Base-by-base conservation (phyloP, 345 rosid genomes). In the Theobroma cacao region DNA sequence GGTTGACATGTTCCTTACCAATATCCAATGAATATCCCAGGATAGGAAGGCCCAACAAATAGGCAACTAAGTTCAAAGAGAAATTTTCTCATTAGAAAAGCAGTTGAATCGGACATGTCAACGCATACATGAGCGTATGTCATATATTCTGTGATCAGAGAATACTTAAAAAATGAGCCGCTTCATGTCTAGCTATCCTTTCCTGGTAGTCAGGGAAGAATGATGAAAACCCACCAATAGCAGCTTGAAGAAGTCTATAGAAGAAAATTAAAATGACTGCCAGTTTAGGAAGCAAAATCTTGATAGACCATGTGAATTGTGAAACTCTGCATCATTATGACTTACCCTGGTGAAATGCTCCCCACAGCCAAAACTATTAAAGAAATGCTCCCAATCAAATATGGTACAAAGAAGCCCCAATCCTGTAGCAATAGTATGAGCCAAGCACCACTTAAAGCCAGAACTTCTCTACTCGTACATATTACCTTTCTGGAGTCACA, bases 321-420 rank as follows among this genome's bases (percentile, higher is more conserved):
- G 1, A 55, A 55, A 8, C 26, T 13, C 20, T 65, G 30, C 18
- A 18, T 53, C 43, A 34, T 76, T 2, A n/a, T 34, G 72, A 71
- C 88, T 81, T 87, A 95, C 98, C 99, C 98, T 0, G 97, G 97
- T 10, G 99, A 85, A 85, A 82, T 86, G 85, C 99, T 95, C 22
- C 99, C 99, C 14, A 91, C 86, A 4, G 90, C 98, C 85, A 93
- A 83, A 73, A 93, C 99, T 50, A 93, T 70, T 45, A 95, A 82
- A 5, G 98, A 95, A 66, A 95, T 93, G 86, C 99, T 95, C 33
- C 99, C 99, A 47, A 92, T 75, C 77, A 95, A 86, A 89, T 95
- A 95, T 22, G 99, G 98, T 72, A 91, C 79, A 82, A 93, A 95
- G 91, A 95, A 95, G 48, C 99, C 99, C 98, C 99, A 95, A 73